Evolutionary conservation across 148 eudicot species (phyloP).

Genomic region (Suaeda aralocaspica): DNA sequence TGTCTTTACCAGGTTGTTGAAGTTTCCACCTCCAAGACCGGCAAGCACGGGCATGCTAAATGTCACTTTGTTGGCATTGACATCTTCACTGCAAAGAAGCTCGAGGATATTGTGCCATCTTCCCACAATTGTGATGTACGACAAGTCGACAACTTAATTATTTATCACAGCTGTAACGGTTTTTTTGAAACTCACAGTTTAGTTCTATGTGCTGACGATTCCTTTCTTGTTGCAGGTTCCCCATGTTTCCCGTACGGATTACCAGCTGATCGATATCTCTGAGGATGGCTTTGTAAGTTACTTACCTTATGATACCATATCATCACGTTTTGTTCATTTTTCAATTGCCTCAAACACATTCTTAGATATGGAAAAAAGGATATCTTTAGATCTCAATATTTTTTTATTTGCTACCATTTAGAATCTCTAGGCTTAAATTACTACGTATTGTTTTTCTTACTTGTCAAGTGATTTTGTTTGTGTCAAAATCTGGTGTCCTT

Average conservation of each 20-base stretch:
- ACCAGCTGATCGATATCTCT: conserved; percentile 79
- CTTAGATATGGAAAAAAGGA: too few relatives aligned
- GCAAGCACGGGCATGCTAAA: conserved; percentile 87
- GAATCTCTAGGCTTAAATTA: too few relatives aligned
- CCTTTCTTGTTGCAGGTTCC: conserved; percentile 50
- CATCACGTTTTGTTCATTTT: not conserved
- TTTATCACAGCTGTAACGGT: too few relatives aligned
- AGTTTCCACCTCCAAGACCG: conserved; percentile 85
- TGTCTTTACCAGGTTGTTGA: conserved; percentile 67
- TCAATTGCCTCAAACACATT: not conserved
- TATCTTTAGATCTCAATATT: too few relatives aligned
- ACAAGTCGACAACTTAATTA: not conserved
- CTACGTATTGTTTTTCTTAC: too few relatives aligned
- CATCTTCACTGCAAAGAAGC: conserved; percentile 76
- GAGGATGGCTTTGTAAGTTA: conserved; percentile 75
- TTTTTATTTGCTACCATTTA: too few relatives aligned
- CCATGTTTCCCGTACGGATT: conserved; percentile 74
- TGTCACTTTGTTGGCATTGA: conserved; percentile 80
- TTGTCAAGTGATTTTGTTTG: too few relatives aligned
- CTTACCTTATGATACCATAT: not conserved
- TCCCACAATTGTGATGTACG: conserved; percentile 81
- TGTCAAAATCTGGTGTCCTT: not conserved
- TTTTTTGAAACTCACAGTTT: too few relatives aligned
- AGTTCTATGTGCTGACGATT: not conserved
- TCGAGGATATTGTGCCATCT: conserved; percentile 78